These are phyloP conservation scores for Phytophthora cactorum DNA, from an alignment of 352 stramenopile species.

Conservation along the genomic window DNA sequence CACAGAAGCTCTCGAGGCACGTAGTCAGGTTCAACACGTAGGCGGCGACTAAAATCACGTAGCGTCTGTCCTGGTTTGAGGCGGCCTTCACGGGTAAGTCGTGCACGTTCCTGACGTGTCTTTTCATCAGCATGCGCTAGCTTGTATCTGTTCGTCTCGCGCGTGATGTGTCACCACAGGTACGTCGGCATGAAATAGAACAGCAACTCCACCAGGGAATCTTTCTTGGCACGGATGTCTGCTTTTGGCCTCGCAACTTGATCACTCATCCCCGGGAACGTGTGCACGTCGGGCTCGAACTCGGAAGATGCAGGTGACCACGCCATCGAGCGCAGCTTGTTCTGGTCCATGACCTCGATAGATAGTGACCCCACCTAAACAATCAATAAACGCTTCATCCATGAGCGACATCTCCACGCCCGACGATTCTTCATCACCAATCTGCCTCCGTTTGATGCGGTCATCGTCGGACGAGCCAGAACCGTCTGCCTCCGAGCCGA, in stretches of 20 bases:
- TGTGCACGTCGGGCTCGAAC: background rate
- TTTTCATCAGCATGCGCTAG: too few relatives aligned
- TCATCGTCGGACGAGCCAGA: background rate
- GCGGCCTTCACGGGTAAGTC: too few relatives aligned
- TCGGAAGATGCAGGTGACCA: background rate
- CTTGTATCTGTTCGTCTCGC: background rate
- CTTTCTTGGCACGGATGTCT: background rate
- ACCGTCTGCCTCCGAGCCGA: background rate
- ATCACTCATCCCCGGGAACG: background rate
- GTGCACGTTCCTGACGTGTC: too few relatives aligned
- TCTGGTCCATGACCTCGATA: background rate
- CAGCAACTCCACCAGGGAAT: background rate
- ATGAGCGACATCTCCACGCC: background rate
- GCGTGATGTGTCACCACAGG: background rate
- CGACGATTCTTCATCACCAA: background rate
- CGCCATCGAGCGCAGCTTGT: background rate
- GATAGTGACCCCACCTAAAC: background rate
- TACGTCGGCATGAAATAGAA: background rate
- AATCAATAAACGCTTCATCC: background rate
- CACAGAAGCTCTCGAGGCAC: too few relatives aligned
- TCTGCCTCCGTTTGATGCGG: background rate
- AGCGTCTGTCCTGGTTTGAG: too few relatives aligned
- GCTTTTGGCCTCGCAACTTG: background rate
- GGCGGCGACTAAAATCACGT: too few relatives aligned
- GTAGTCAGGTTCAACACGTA: too few relatives aligned